Evolutionary conservation across 1,284 basidiomycete genomes (phyloP).

Genomic region (Neolentinus lepideus): DNA sequence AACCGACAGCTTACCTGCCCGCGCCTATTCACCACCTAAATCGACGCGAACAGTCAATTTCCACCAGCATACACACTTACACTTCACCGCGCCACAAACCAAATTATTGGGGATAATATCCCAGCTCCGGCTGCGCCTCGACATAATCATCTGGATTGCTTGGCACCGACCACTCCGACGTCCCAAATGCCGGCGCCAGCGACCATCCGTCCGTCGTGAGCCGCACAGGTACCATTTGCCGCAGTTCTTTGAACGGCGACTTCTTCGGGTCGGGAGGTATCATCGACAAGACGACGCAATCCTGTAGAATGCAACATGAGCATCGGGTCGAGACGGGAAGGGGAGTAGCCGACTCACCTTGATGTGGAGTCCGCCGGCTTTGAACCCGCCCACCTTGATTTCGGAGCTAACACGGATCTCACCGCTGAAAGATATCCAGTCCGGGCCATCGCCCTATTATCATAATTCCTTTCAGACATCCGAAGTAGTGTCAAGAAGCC

Average conservation of each 20-base stretch:
- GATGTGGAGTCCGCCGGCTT: slow-evolving; percentile 55
- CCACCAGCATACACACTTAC: too few relatives aligned
- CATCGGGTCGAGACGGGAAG: background rate
- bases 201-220: slow-evolving; percentile 47
- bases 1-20: too few relatives aligned
- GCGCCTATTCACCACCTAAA: too few relatives aligned
- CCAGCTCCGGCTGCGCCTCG: slow-evolving; percentile 2
- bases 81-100: too few relatives aligned
- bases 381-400: slow-evolving; percentile 52
- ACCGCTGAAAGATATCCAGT: slow-evolving; percentile 54
- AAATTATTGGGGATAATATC: too few relatives aligned
- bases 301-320: slow-evolving; percentile 26
- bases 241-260: slow-evolving; percentile 39
- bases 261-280: slow-evolving; percentile 39
- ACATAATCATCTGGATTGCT: background rate
- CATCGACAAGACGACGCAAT: slow-evolving; percentile 45
- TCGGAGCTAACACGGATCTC: slow-evolving; percentile 43
- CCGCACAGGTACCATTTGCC: slow-evolving; percentile 44
- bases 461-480: background rate
- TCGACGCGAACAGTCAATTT: too few relatives aligned
- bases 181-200: slow-evolving; percentile 15
- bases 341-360: slow-evolving; percentile 33
- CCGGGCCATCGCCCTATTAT: slow-evolving; percentile 49
- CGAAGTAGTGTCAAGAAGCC: background rate
- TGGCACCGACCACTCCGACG: background rate